Evolutionary conservation across 768 basidiomycete species (phyloP), one percentile per base, ranked within the genome.

Genomic region (Pisolithus tinctorius): DNA sequence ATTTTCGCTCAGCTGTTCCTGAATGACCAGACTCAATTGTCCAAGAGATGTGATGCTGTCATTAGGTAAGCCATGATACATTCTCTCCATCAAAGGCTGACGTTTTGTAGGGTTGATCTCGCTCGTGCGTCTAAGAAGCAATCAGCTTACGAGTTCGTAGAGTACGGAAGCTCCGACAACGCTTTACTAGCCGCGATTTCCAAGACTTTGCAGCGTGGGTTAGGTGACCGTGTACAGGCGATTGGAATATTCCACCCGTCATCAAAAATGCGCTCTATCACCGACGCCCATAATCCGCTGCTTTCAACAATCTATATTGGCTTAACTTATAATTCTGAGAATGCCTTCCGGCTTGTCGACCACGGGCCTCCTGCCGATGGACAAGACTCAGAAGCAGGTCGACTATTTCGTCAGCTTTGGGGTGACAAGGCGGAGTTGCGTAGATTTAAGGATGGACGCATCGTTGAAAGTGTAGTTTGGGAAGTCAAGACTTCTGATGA

Each of bases 401-500:
- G 77, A 42, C 74, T 72, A 3, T 99, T 96, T 75, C 81, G 85
- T 23, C 77, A 81, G 5, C 73, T 98, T 57, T 99, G 96, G 96
- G 95, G 94, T 0, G 72, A 80, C 37, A 95, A 93, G 66, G 84
- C 93, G 0, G 95, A 98, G 62, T 73, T 97, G 16, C 79, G 96
- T 6, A 80, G 94, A 37, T 99, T 99, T 75, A 94, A 97, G 67
- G 94, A 99, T 60, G 95, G 95, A 1, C 79, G 86, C 16, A 97
- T 98, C 55, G 63, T 79, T 5, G 93, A 97, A 67, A 91, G 88
- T 58, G 92, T 97, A n/a, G 93, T 98, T 3, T 99, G 96, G 96
- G 87, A 96, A 17, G 81, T 91, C 7, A 78, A 80, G 54, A 85
- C 81, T 3, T 76, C 79, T 0, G 92, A 95, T 47, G 90, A 93